Conservation (phyloP, 345 rosid species). For the Adansonia digitata region DNA sequence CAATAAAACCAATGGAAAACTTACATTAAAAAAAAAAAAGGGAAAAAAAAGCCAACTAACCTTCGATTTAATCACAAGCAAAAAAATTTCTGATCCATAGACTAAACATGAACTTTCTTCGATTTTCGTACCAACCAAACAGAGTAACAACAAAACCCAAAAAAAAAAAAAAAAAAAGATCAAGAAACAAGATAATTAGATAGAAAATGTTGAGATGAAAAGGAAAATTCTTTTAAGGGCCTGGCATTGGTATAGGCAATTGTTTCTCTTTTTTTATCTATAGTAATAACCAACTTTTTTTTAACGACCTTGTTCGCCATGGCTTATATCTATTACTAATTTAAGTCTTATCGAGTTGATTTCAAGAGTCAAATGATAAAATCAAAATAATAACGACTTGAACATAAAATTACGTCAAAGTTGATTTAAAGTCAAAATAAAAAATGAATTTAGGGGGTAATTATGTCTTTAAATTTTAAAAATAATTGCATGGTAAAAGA, state of each 20-base stretch:
- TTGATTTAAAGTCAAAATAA: too few species aligned
- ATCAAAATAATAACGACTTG: too few species aligned
- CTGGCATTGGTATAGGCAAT: conserved; percentile 23
- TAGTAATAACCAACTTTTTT: neutral
- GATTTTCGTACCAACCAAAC: neutral
- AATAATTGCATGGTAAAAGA: too few species aligned
- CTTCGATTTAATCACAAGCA: neutral
- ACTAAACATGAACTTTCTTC: neutral
- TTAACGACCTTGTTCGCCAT: neutral
- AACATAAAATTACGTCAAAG: too few species aligned
- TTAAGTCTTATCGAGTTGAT: too few species aligned
- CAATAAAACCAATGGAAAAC: neutral
- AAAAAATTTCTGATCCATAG: neutral
- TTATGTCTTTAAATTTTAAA: too few species aligned
- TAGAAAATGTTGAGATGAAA: neutral
- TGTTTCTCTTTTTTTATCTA: conserved; percentile 15
- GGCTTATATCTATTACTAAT: too few species aligned
- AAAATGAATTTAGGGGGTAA: too few species aligned
- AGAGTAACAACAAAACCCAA: neutral
- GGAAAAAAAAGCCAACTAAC: neutral
- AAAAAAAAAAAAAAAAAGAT: neutral
- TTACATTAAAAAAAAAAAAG: neutral
- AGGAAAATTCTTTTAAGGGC: conserved; percentile 9
- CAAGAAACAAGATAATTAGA: neutral
- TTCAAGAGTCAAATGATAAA: too few species aligned